These are phyloP conservation scores for Inga oerstediana DNA, from an alignment of 306 rosid species.

Conservation along the genomic window DNA sequence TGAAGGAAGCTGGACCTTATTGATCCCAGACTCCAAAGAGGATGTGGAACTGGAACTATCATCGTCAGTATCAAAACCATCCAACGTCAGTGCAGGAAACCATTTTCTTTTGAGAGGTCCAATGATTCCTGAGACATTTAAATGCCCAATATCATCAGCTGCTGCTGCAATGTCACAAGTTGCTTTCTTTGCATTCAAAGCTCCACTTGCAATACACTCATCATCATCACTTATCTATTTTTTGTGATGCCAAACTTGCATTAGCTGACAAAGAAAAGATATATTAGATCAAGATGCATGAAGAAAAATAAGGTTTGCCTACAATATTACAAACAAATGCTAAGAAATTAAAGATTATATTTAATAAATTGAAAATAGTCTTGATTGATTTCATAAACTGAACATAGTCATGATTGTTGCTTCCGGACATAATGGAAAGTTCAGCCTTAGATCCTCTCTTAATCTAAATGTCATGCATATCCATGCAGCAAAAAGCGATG, in stretches of 20 bases:
- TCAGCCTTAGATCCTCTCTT: not conserved
- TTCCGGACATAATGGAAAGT: not conserved
- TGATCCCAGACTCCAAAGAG: not conserved
- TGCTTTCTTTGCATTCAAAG: not conserved
- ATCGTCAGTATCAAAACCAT: not conserved
- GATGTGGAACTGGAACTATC: not conserved
- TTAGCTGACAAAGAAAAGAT: slow-evolving; percentile 25
- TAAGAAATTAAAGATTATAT: slow-evolving; percentile 15
- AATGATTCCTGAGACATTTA: not conserved
- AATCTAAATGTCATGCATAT: not conserved
- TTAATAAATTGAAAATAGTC: slow-evolving; percentile 2
- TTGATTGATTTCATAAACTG: not conserved
- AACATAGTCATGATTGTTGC: not conserved
- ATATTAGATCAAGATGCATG: slow-evolving; percentile 9
- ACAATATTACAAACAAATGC: slow-evolving; percentile 15
- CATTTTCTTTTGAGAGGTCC: slow-evolving; percentile 5
- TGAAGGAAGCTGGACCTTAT: not conserved
- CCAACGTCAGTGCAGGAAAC: not conserved
- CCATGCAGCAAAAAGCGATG: not conserved
- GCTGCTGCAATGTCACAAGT: not conserved
- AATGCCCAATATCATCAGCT: not conserved
- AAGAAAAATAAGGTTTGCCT: not conserved
- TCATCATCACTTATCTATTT: not conserved
- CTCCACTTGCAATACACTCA: not conserved
- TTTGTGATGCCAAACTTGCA: not conserved